Percentiles rank a stretch among this genome's conserved stretches.
Evolutionary conservation across 257 asterid genomes (phyloP).

Genomic region (Solanum lignicaule): DNA sequence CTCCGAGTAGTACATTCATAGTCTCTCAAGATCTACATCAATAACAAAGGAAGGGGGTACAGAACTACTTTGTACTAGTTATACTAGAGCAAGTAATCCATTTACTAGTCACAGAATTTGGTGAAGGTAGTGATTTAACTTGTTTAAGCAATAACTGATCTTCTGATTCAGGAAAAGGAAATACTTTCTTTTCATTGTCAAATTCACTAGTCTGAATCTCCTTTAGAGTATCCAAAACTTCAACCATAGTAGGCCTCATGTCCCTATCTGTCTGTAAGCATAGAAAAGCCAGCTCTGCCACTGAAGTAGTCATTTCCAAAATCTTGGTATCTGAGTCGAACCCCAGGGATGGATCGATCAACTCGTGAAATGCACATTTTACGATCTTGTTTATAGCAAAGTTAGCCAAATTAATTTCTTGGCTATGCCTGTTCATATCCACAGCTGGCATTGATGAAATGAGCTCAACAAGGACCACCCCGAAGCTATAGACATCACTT

Average conservation of each 20-base stretch:
- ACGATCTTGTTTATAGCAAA: neutral
- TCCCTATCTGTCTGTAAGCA: neutral
- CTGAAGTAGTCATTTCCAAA: neutral
- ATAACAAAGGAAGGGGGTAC: neutral
- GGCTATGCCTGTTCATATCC: neutral
- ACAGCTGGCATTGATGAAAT: neutral
- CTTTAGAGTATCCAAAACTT: neutral
- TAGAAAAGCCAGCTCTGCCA: neutral
- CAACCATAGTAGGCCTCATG: neutral
- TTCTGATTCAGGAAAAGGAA: neutral
- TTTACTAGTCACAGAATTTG: neutral
- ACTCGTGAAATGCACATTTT: neutral
- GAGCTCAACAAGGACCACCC: neutral
- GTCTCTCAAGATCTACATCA: neutral
- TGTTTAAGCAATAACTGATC: neutral
- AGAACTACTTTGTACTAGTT: neutral
- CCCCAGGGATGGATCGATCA: slow-evolving; percentile 1
- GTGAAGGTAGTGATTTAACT: neutral
- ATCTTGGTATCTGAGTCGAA: neutral
- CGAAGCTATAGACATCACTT: neutral
- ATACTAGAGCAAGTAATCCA: neutral
- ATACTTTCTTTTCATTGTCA: neutral
- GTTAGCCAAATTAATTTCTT: too few species aligned
- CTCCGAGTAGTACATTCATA: neutral
- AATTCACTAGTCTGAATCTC: neutral